phyloP scores from a whole-genome alignment of 495 filamentous ascomycete species.

The Aspergillus conjunctus region DNA sequence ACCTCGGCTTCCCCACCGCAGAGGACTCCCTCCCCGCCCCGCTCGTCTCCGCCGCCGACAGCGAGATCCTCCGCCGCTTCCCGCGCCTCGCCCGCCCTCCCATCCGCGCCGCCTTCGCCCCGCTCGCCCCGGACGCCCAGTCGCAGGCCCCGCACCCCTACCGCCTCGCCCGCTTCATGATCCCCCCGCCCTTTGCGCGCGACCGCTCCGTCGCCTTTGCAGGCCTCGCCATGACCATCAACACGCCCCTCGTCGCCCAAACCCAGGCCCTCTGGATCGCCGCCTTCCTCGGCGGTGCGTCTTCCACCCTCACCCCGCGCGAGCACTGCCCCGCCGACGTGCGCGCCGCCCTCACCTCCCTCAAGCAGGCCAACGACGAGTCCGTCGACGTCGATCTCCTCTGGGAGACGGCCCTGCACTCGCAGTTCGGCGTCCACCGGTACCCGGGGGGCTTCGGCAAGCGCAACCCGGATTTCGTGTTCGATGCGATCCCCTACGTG shows the following conservation, averaged over 20 bases:
- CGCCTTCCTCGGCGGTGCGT: constrained; percentile 61
- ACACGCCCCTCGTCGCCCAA: constrained; percentile 64
- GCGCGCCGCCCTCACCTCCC: background rate
- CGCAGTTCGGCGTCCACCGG: constrained; percentile 69
- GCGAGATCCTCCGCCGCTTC: constrained; percentile 66
- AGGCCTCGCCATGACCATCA: constrained; percentile 65
- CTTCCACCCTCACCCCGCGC: constrained; percentile 33
- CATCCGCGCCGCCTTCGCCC: constrained; percentile 34
- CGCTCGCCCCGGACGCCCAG: constrained; percentile 34
- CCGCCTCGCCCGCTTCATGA: constrained; percentile 69
- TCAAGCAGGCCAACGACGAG: background rate
- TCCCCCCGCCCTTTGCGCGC: constrained; percentile 60
- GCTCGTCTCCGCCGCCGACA: constrained; percentile 54
- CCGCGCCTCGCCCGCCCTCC: constrained; percentile 56
- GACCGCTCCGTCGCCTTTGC: constrained; percentile 66
- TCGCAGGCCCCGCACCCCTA: constrained; percentile 43
- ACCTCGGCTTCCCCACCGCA: constrained; percentile 45
- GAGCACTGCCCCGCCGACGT: constrained; percentile 29
- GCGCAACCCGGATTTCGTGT: constrained; percentile 70
- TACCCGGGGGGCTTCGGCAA: constrained; percentile 66
- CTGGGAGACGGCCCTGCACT: constrained; percentile 64
- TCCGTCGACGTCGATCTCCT: constrained; percentile 31
- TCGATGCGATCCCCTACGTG: constrained; percentile 76
- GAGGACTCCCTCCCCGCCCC: constrained; percentile 30
- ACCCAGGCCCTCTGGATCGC: constrained; percentile 72